Evolutionary conservation across 2,329 filamentous ascomycete genomes (phyloP), one percentile per base, ranked within the genome.

Genomic region (Aspergillus tubingensis): DNA sequence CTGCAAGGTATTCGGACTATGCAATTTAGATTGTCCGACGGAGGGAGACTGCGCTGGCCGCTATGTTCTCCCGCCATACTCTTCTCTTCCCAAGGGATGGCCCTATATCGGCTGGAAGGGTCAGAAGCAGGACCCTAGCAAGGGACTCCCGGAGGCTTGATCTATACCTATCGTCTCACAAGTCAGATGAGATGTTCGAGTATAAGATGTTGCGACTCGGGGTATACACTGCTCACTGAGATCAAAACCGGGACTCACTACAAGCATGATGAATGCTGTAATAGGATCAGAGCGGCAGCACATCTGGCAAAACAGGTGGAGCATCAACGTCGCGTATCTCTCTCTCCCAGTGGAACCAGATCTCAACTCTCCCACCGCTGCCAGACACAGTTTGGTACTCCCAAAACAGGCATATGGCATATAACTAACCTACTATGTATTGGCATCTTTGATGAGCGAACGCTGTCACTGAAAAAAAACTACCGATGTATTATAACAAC

Each of bases 1-100:
- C 71, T 90, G 88, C 74, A 84, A 87, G 43, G 81, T 86, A 15
- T 91, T 87, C 67, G 87, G 87, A 0, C 67, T 88, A 25, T 91
- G 88, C 72, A 65, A 81, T 57, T 65, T 85, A 15, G 65, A 62
- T 13, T 80, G 77, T 56, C 66, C 65, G 2, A 69, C 76, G 17
- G 76, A 79, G 21, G 78, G 77, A 25, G 61, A 64, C 5, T 90
- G 88, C 68, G 75, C 81, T 3, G 81, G 81, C 2, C 82, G 85
- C 59, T 90, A 89, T 69, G 77, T 76, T 2, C 77, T 89, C 6
- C 87, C 88, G 2, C 81, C 80, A 0, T 88, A 75, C 63, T 81
- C 85, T 1, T 81, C 77, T 2, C 74, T 90, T 7, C 88, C 88
- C 0, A 66, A 81, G 30, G 87, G 85, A 6, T 90, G 88, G 88